Evolutionary conservation across 805 yeast species (phyloP).

Genomic region (Nakazawaea laoshanensis): DNA sequence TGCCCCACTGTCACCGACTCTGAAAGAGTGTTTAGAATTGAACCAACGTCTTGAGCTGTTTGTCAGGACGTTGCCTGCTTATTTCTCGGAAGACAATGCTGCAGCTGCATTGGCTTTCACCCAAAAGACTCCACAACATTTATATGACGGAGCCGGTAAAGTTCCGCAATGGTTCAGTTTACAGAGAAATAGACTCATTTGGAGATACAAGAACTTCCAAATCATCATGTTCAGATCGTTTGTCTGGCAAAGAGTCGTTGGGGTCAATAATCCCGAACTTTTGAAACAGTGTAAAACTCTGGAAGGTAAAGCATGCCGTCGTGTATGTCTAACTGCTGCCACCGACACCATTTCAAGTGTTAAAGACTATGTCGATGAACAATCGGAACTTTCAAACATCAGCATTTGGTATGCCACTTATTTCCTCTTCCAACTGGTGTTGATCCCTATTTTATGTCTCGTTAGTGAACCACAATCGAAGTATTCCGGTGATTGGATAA

Average conservation of each 20-base stretch:
- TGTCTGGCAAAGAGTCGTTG: constrained; percentile 42
- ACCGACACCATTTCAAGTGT: constrained; percentile 45
- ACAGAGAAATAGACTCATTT: constrained; percentile 41
- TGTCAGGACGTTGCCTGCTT: constrained; percentile 33
- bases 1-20: constrained; percentile 37
- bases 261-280: constrained; percentile 24
- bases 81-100: constrained; percentile 33
- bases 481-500: constrained; percentile 33
- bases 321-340: constrained; percentile 42
- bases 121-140: constrained; percentile 15
- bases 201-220: constrained; percentile 53
- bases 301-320: constrained; percentile 40
- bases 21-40: constrained; percentile 41
- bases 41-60: constrained; percentile 33
- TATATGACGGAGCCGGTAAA: constrained; percentile 14
- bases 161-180: constrained; percentile 46
- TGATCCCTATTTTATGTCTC: constrained; percentile 47
- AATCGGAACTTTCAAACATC: constrained; percentile 30
- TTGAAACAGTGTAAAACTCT: constrained; percentile 25
- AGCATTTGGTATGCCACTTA: constrained; percentile 59
- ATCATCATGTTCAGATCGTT: constrained; percentile 47
- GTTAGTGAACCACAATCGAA: constrained; percentile 37
- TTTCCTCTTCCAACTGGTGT: constrained; percentile 53
- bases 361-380: constrained; percentile 25
- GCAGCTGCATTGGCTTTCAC: constrained; percentile 18